Conservation (phyloP, 495 filamentous ascomycete genomes). For the Halenospora varia region DNA sequence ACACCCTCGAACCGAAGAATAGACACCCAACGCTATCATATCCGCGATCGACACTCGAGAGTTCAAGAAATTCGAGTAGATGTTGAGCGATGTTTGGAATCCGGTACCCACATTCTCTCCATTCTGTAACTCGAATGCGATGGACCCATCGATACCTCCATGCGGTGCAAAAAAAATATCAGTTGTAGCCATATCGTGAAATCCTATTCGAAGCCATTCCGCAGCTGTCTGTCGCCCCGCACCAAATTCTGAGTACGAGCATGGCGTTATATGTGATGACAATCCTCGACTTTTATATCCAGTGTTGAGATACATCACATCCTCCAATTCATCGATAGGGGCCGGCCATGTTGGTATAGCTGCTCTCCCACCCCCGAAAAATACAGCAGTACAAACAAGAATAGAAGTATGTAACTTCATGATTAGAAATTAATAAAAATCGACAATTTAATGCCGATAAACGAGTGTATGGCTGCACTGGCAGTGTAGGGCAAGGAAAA, state of each 20-base stretch:
- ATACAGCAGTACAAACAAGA: constrained; percentile 32
- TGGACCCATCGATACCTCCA: constrained; percentile 58
- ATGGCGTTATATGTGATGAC: constrained; percentile 52
- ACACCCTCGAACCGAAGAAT: constrained; percentile 52
- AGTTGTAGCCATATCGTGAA: constrained; percentile 60
- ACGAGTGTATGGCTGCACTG: constrained; percentile 21
- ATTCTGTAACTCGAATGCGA: constrained; percentile 52
- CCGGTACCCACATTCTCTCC: constrained; percentile 57
- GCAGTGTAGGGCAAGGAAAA: constrained; percentile 9
- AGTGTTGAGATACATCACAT: constrained; percentile 55
- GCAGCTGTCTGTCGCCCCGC: constrained; percentile 52
- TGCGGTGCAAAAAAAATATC: constrained; percentile 37
- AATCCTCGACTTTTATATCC: constrained; percentile 51
- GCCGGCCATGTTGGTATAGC: constrained; percentile 58
- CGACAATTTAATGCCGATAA: not conserved
- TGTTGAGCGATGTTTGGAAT: constrained; percentile 51
- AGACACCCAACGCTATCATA: constrained; percentile 55
- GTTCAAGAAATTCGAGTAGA: constrained; percentile 49
- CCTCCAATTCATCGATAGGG: constrained; percentile 56
- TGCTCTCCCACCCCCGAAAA: constrained; percentile 20
- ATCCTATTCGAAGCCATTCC: constrained; percentile 58
- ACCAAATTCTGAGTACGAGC: constrained; percentile 48
- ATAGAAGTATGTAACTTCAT: constrained; percentile 21
- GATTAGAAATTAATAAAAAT: constrained; percentile 19
- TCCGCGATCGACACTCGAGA: constrained; percentile 46